Evolutionary conservation across 331 rosid species (phyloP).

Genomic region (Rhamnella rubrinervis): DNA sequence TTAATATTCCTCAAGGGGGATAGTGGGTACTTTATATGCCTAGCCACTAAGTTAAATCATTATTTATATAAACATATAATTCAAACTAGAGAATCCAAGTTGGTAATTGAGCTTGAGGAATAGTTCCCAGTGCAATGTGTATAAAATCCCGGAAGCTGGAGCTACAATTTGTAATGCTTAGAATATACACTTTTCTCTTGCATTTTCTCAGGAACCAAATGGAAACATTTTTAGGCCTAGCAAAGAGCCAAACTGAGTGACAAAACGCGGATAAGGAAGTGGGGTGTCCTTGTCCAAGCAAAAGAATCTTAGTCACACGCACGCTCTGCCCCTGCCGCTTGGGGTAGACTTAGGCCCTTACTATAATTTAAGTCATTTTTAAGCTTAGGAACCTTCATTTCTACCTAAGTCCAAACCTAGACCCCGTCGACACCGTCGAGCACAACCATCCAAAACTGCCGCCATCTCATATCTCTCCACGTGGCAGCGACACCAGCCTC

Average conservation of each 20-base stretch:
- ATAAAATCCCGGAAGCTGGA: constrained; percentile 3
- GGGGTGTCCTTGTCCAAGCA: constrained; percentile 12
- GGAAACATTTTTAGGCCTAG: neutral
- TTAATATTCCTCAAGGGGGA: constrained; percentile 30
- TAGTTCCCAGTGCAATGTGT: neutral
- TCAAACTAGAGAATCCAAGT: neutral
- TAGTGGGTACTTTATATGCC: constrained; percentile 28
- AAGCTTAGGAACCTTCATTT: constrained; percentile 19
- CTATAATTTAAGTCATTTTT: neutral
- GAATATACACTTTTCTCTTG: constrained; percentile 5
- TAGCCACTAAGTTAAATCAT: constrained; percentile 24
- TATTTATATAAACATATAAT: neutral
- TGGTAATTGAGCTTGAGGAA: neutral
- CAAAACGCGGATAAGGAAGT: constrained; percentile 7
- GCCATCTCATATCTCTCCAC: constrained; percentile 52
- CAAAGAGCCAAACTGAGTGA: neutral
- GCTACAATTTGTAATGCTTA: neutral
- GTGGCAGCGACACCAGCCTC: constrained; percentile 48
- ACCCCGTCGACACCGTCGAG: constrained; percentile 66
- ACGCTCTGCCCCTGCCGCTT: constrained; percentile 25
- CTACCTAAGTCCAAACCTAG: constrained; percentile 51
- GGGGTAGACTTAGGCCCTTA: neutral
- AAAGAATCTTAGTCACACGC: constrained; percentile 26
- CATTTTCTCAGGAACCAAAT: constrained; percentile 34
- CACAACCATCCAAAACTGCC: constrained; percentile 49